Percentiles rank a stretch among this genome's conserved stretches.
phyloP scores from a whole-genome alignment of 2,329 filamentous ascomycete species.

The Calonectria hongkongensis region DNA sequence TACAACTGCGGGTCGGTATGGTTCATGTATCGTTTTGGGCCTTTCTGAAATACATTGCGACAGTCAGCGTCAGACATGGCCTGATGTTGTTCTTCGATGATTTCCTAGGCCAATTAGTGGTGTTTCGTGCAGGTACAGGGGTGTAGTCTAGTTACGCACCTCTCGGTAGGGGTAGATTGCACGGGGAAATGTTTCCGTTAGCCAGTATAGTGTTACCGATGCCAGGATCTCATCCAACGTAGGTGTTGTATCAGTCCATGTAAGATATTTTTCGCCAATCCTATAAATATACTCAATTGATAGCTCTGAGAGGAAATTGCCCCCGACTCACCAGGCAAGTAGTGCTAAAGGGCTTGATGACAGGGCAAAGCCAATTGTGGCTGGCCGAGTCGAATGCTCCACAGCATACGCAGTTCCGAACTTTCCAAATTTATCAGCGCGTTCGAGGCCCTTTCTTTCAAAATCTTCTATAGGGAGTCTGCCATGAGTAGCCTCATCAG shows the following conservation, averaged over 20 bases:
- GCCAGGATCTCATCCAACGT: background rate
- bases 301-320: background rate
- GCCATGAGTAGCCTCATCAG: background rate
- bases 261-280: constrained; percentile 16
- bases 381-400: background rate
- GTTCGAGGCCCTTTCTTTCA: background rate
- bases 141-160: background rate
- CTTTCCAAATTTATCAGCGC: background rate
- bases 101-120: background rate
- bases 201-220: constrained; percentile 12
- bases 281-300: background rate
- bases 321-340: background rate
- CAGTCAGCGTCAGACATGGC: background rate
- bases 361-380: background rate
- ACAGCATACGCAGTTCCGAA: constrained; percentile 2
- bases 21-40: background rate
- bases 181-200: constrained; percentile 7
- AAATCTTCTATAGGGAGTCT: background rate
- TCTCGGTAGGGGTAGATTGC: constrained; percentile 23
- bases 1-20: background rate
- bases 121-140: background rate
- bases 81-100: background rate
- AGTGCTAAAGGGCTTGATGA: constrained; percentile 1
- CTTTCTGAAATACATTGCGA: background rate
- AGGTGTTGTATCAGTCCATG: background rate